phyloP scores from a whole-genome alignment of 2,329 filamentous ascomycete species.

The Botrytis fabae region DNA sequence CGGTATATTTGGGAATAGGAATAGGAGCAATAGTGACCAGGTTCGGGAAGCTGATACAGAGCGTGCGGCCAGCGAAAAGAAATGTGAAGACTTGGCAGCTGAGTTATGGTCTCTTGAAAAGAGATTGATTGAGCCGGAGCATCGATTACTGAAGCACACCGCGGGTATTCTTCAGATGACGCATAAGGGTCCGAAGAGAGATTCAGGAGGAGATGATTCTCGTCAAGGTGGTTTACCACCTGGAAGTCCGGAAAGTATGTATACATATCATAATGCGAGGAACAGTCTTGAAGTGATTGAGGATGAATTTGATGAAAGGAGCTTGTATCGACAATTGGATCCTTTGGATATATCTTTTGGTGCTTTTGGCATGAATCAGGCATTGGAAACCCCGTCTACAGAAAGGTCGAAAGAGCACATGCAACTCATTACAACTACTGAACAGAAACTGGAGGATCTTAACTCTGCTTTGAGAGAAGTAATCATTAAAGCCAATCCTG shows the following conservation, averaged over 20 bases:
- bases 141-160: slow-evolving; percentile 81
- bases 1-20: slow-evolving; percentile 49
- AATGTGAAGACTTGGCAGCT: slow-evolving; percentile 80
- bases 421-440: slow-evolving; percentile 60
- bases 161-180: slow-evolving; percentile 90
- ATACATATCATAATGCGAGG: slow-evolving; percentile 64
- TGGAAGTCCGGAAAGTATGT: slow-evolving; percentile 74
- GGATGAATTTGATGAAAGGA: slow-evolving; percentile 74
- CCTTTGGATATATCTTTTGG: slow-evolving; percentile 53
- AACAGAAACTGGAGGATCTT: slow-evolving; percentile 65
- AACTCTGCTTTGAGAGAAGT: slow-evolving; percentile 67
- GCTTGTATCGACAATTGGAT: slow-evolving; percentile 69
- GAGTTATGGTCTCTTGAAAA: slow-evolving; percentile 81
- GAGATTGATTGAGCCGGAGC: slow-evolving; percentile 71
- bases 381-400: slow-evolving; percentile 25
- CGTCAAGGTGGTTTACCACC: slow-evolving; percentile 60
- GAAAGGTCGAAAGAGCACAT: slow-evolving; percentile 40
- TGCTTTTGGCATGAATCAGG: slow-evolving; percentile 33
- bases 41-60: slow-evolving; percentile 68
- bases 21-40: slow-evolving; percentile 45
- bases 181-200: slow-evolving; percentile 68
- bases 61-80: slow-evolving; percentile 69
- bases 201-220: slow-evolving; percentile 45
- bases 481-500: slow-evolving; percentile 63
- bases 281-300: slow-evolving; percentile 58